Base-by-base conservation (phyloP, 768 basidiomycete genomes). In the Russula lepida region DNA sequence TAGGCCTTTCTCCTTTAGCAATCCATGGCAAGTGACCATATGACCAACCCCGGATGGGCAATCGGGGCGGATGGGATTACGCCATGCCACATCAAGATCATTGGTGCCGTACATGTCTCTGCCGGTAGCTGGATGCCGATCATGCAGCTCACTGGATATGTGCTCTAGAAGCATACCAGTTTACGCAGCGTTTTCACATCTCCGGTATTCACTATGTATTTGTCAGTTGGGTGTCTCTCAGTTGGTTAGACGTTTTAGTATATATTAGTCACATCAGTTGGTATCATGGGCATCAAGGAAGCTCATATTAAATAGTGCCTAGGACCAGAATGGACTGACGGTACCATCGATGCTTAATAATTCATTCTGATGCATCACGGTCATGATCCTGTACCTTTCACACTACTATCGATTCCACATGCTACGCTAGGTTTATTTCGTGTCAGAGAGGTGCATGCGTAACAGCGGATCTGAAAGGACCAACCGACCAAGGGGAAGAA, bases 41-140 rank as follows among this genome's bases (percentile, higher is more conserved):
- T 5, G 19, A n/a, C 32, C 13, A 41, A 37, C 8, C 19, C 39
- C 1, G 6, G 19, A 8, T 60, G 53, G 62, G 5, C 9, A 25
- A 61, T 63, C 5, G 62, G 62, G n/a, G 2, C 11, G 2, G 7
- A 32, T 0, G 52, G 59, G 3, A 63, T 63, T 19, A 46, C 17
- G n/a, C 53, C 33, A 9, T 7, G 15, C 4, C 35, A 63, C 1
- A 39, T 63, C n/a, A 60, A 50, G 41, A 12, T 63, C 6, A 61
- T 61, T 5, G 62, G 62, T 2, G 54, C 49, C 2, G 48, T 63
- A 3, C 59, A 63, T 5, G 49, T 62, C 1, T 63, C 62, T 6
- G 52, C 59, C 0, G 62, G 59, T 0, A 50, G 52, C 4, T 63
- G 62, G 62, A 44, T 50, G 62, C 62, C 62, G 0, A 55, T 61